phyloP scores from a whole-genome alignment of 2,329 filamentous ascomycete genomes.

The Venturia nashicola region DNA sequence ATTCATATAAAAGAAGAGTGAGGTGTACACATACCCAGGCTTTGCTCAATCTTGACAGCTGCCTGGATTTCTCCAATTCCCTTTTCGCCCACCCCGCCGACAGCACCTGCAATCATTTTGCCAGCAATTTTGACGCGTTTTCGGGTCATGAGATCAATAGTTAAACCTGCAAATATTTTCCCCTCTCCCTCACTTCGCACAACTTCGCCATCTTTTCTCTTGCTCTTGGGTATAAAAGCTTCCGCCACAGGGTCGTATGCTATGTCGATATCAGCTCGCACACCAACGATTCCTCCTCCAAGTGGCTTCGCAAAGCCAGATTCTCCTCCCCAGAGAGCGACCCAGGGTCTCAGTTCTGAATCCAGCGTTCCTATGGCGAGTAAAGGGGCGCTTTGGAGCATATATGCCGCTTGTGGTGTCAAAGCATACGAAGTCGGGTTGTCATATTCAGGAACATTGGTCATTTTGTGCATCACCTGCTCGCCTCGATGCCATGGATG shows the following conservation, averaged over 20 bases:
- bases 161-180: conserved; percentile 49
- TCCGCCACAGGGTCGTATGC: conserved; percentile 57
- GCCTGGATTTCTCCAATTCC: conserved; percentile 38
- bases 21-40: conserved; percentile 36
- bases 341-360: conserved; percentile 55
- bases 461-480: conserved; percentile 47
- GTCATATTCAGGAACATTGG: conserved; percentile 43
- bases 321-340: conserved; percentile 65
- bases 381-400: conserved; percentile 52
- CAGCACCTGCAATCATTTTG: conserved; percentile 51
- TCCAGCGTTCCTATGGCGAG: conserved; percentile 66
- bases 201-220: conserved; percentile 27
- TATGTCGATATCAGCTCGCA: conserved; percentile 49
- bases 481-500: conserved; percentile 55
- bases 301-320: conserved; percentile 54
- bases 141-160: conserved; percentile 52
- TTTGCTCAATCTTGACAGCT: conserved; percentile 57
- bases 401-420: conserved; percentile 45
- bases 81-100: conserved; percentile 26
- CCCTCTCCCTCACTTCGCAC: conserved; percentile 24
- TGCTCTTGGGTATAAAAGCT: conserved; percentile 36
- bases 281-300: conserved; percentile 49
- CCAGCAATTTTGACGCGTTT: conserved; percentile 66
- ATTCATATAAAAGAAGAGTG: not conserved
- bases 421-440: conserved; percentile 60